Evolutionary conservation across 305 asterid species (phyloP).

Genomic region (Fraxinus angustifolia): DNA sequence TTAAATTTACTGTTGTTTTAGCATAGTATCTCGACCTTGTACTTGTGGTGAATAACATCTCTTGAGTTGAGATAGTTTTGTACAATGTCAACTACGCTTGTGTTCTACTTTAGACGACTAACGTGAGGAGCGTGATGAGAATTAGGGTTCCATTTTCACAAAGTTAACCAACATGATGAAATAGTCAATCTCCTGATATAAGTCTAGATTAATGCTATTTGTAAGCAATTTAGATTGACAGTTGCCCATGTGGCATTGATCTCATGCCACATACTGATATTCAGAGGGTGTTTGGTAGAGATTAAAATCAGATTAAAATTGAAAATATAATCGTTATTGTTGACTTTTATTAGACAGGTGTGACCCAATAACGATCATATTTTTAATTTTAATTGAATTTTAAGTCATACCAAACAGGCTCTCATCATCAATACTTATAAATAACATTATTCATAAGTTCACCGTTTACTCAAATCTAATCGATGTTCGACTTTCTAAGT

Average conservation of each 20-base stretch:
- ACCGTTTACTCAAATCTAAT: not conserved
- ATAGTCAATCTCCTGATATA: too few relatives aligned
- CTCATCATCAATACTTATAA: not conserved
- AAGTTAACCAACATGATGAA: not conserved
- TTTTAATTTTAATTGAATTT: too few relatives aligned
- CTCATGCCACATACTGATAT: too few relatives aligned
- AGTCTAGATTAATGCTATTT: not conserved
- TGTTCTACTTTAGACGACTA: not conserved
- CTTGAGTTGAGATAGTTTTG: not conserved
- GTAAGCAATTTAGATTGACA: not conserved
- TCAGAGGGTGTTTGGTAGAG: too few relatives aligned
- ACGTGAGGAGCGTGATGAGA: not conserved
- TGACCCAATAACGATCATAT: too few relatives aligned
- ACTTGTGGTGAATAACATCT: not conserved
- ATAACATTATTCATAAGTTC: not conserved
- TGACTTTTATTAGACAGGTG: too few relatives aligned
- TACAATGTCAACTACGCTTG: not conserved
- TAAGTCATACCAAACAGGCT: too few relatives aligned
- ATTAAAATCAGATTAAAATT: too few relatives aligned
- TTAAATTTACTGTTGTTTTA: too few relatives aligned
- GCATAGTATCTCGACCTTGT: not conserved
- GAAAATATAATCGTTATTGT: too few relatives aligned
- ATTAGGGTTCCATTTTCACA: not conserved
- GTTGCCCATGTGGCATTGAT: too few relatives aligned
- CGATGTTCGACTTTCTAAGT: not conserved